Base-by-base conservation (phyloP, 495 filamentous ascomycete genomes). In the Cercophora newfieldiana region DNA sequence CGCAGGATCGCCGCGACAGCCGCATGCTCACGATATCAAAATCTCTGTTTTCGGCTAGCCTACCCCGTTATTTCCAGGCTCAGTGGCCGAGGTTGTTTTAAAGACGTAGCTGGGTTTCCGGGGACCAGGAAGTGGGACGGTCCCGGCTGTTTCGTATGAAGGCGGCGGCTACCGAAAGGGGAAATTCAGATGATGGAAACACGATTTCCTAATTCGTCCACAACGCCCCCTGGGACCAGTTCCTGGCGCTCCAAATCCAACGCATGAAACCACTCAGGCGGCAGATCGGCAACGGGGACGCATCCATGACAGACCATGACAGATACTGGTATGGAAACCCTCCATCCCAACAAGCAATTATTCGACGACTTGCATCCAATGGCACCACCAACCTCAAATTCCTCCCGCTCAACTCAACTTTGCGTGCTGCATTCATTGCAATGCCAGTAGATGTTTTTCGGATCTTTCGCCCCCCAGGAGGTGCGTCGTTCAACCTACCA, bases 151-250 rank as follows among this genome's bases (percentile, higher is more conserved):
- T n/a, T 26, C 54, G 14, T 10, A 5, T 25, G 24, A 26, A 57
- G 6, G 10, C 54, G 5, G 7, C 25, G 25, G 6, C 24, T 16
- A 7, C 54, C 25, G 28, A 30, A 57, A 57, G 5, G 12, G 54
- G 54, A 18, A 57, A n/a, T 57, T 30, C 30, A n/a, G 54, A 57
- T 57, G 54, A 57, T n/a, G 24, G n/a, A 16, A 57, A 57, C 54
- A 57, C 5, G 2, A 57, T 57, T 57, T 57, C 54, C 54, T 26
- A n/a, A n/a, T 57, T 57, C 14, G 54, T 6, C 1, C 54, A 57
- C n/a, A n/a, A n/a, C n/a, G n/a, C n/a, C n/a, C n/a, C n/a, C n/a
- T n/a, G n/a, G n/a, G n/a, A n/a, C n/a, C n/a, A n/a, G n/a, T n/a
- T n/a, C n/a, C n/a, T n/a, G 50, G 3, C n/a, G 50, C 26, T 14